Conservation (phyloP, 805 yeast genomes). For the Saturnispora dispora region DNA sequence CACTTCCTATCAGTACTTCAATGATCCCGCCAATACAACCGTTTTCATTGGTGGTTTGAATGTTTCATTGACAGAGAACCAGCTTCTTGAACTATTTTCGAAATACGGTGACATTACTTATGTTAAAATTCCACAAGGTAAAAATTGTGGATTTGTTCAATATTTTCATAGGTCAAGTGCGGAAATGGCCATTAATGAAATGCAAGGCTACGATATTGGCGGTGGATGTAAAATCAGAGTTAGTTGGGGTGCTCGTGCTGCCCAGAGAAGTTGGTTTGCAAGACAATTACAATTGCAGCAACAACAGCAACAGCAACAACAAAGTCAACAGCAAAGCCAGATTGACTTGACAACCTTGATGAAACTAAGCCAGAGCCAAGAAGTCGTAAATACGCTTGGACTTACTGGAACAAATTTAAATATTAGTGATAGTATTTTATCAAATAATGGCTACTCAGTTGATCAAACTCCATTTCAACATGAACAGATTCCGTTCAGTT, state of each 20-base stretch:
- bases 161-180: constrained; percentile 71
- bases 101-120: constrained; percentile 70
- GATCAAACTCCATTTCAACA: constrained; percentile 18
- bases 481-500: constrained; percentile 23
- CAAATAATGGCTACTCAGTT: constrained; percentile 10
- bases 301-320: constrained; percentile 19
- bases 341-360: constrained; percentile 11
- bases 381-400: constrained; percentile 20
- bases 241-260: constrained; percentile 75
- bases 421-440: constrained; percentile 17
- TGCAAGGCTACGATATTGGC: constrained; percentile 84
- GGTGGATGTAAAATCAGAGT: constrained; percentile 70
- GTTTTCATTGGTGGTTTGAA: constrained; percentile 73
- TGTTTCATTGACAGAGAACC: constrained; percentile 48
- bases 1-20: constrained; percentile 48
- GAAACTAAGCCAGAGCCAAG: constrained; percentile 12
- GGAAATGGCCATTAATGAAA: constrained; percentile 71
- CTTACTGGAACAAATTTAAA: constrained; percentile 18
- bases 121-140: constrained; percentile 71
- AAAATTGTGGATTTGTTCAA: constrained; percentile 79
- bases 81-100: constrained; percentile 49
- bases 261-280: constrained; percentile 30
- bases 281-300: constrained; percentile 27
- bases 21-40: constrained; percentile 71
- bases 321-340: constrained; percentile 12